Base-by-base conservation (phyloP, 306 rosid species). In the Vigna unguiculata region DNA sequence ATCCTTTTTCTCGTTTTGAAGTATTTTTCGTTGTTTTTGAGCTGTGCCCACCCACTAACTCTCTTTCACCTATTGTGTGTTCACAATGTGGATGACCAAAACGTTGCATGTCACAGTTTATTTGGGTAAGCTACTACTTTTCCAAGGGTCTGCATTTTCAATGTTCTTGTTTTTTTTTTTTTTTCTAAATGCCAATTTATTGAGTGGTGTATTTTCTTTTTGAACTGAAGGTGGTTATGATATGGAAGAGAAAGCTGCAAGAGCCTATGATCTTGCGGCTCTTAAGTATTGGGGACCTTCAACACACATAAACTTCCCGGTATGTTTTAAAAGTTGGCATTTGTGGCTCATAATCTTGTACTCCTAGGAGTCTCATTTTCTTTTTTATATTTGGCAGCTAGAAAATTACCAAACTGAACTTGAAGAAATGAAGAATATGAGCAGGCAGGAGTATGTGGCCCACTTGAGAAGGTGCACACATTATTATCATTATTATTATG, bases 191-290 rank as follows among this genome's bases (percentile, higher is more conserved):
- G 45, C 11, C 21, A 20, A 65, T 65, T 67, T 75, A 71, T 64
- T 55, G n/a, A 60, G 7, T 46, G 45, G 45, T 72, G 4, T 34
- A 6, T 14, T 74, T 76, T 47, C 69, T 9, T 30, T 82, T 10
- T 69, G 68, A 67, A 78, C n/a, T 69, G 14, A 70, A 93, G 98
- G 98, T 46, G 98, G 98, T 2, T 93, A 93, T 86, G 98, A 93
- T 71, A 84, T 88, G 96, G 98, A 93, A 82, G 98, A 87, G 84
- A 93, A 91, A 78, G 98, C 98, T 54, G 98, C 98, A 11, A 93
- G 93, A 77, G 91, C 98, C 0, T 93, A 93, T 85, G 98, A 93
- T 86, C 97, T 91, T 59, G 98, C 98, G 0, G 97, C 98, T 6
- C 91, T 93, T 0, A 93, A 93, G 76, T 93, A 93, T 76, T 93